Percentiles rank a stretch among this genome's conserved stretches.
These are phyloP conservation scores for Dalbergia oliveri DNA, from an alignment of 306 rosid genomes.

Conservation along the genomic window DNA sequence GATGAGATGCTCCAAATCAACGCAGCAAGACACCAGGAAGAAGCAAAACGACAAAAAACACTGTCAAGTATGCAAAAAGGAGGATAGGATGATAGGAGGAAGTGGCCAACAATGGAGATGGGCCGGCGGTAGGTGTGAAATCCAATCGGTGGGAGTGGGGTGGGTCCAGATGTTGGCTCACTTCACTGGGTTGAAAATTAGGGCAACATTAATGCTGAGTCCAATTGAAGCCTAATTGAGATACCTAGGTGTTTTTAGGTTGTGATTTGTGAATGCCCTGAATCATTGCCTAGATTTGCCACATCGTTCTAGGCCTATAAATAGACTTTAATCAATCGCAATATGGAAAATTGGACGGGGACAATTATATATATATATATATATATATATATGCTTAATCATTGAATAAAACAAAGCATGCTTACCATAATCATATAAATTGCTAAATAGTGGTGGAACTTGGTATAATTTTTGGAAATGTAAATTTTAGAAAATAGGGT, in stretches of 20 bases:
- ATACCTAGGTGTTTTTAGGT: neutral
- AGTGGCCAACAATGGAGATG: neutral
- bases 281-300: neutral
- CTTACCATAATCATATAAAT: too few relatives aligned
- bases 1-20: neutral
- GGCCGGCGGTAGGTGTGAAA: constrained; percentile 10
- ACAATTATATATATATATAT: too few relatives aligned
- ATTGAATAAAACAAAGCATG: too few relatives aligned
- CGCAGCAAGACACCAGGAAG: constrained; percentile 6
- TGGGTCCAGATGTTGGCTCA: constrained; percentile 5
- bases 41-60: neutral
- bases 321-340: neutral
- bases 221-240: neutral
- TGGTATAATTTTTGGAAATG: too few relatives aligned
- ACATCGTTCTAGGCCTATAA: neutral
- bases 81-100: neutral
- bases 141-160: constrained; percentile 14
- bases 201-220: neutral
- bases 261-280: too few relatives aligned
- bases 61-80: neutral
- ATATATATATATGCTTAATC: too few relatives aligned
- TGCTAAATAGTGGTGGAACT: too few relatives aligned
- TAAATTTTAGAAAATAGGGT: too few relatives aligned
- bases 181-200: too few relatives aligned
- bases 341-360: neutral